Evolutionary conservation across 2,329 filamentous ascomycete genomes (phyloP), one percentile per base, ranked within the genome.

Genomic region (Phialemoniopsis sp.): DNA sequence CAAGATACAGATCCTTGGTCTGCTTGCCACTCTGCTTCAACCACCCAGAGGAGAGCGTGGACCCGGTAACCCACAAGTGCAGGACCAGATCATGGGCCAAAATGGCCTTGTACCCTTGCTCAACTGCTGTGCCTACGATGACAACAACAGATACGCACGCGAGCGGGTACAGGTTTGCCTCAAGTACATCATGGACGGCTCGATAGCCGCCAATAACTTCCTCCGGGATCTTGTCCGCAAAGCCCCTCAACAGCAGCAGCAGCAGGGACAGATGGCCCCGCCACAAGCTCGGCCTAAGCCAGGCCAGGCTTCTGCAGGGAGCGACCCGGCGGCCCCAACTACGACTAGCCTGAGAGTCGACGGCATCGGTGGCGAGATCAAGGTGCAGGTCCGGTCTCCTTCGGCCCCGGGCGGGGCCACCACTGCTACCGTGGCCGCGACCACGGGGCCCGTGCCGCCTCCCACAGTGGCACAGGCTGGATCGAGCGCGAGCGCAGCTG

Each of bases 131-230:
- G 78, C 82, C 26, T 93, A 93, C 57, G 91, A 97, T 56, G 89
- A 91, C 50, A 82, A 95, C 63, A 96, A 96, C 55, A 89, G 89
- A 1, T 96, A 91, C 57, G 90, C 95, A 46, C 88, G 91, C 53
- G 91, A 97, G 60, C 87, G 90, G 47, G 87, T 89, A 3, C 88
- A 90, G 36, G 82, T 95, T 57, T 90, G 87, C 49, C 73, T 94
- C n/a, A 90, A 91, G 57, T 94, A 82, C 76, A 70, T 87, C 6
- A 77, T 87, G 64, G 84, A 87, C 50, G 85, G 84, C 12, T 88
- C 82, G 44, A 76, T 82, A 26, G 82, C 82, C 41, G 87, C 87
- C 13, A 84, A 85, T 46, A 73, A 78, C 26, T 85, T 86, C 50
- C 79, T 90, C 38, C 73, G 81, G 39, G 78, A 82, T 37, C 72